Conservation (phyloP, 2,329 filamentous ascomycete species). For the Byssochlamys sp. region DNA sequence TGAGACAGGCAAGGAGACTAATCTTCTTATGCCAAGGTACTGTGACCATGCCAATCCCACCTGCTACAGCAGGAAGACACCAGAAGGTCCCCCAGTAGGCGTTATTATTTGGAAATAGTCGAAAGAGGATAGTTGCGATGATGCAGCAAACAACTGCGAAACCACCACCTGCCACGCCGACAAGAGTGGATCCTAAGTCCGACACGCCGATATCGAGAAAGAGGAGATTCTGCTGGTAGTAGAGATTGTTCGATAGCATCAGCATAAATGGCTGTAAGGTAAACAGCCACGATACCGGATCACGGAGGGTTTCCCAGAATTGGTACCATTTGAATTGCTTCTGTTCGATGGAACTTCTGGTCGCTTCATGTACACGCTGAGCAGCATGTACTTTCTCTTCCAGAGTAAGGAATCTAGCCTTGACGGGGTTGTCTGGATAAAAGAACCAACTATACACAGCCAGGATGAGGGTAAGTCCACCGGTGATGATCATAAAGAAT, state of each 20-base stretch:
- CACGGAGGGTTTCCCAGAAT: constrained; percentile 7
- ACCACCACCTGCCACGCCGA: constrained; percentile 28
- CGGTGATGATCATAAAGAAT: constrained; percentile 32
- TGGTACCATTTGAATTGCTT: constrained; percentile 12
- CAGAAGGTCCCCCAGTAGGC: constrained; percentile 23
- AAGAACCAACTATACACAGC: constrained; percentile 9
- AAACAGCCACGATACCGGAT: constrained; percentile 26
- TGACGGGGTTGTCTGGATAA: constrained; percentile 10
- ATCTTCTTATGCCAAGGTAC: constrained; percentile 21
- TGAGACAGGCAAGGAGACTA: constrained; percentile 21
- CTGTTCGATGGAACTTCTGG: constrained; percentile 12
- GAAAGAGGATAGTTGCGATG: constrained; percentile 21
- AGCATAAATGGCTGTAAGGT: constrained; percentile 9
- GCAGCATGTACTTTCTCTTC: constrained; percentile 10
- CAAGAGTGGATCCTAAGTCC: constrained; percentile 31
- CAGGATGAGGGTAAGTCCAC: constrained; percentile 26
- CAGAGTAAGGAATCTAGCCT: constrained; percentile 8
- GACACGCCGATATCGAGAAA: constrained; percentile 27
- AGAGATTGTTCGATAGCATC: constrained; percentile 30
- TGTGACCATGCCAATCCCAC: constrained; percentile 22
- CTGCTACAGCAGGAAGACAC: constrained; percentile 20
- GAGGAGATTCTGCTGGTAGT: constrained; percentile 34
- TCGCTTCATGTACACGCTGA: constrained; percentile 9
- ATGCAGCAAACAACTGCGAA: constrained; percentile 27
- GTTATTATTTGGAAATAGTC: constrained; percentile 20